These are phyloP conservation scores for Wickerhamiella pararugosa DNA, from an alignment of 1,139 yeast genomes.

Conservation along the genomic window DNA sequence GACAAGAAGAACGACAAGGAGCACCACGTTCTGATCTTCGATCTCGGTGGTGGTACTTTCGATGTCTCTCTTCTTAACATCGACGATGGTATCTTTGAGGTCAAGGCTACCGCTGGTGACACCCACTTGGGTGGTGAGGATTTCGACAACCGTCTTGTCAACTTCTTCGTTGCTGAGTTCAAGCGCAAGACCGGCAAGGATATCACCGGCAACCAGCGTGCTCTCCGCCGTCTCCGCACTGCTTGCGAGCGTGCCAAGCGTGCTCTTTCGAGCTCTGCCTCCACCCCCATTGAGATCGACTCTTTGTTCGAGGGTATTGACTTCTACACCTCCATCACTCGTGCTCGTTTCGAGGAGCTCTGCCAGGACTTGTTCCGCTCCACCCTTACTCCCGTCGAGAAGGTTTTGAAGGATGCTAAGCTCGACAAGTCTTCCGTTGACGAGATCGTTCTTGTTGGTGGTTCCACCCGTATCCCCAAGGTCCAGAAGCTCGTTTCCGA, in stretches of 20 bases:
- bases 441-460: conserved; percentile 98
- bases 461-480: conserved; percentile 99
- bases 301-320: conserved; percentile 93
- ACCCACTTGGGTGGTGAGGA: conserved; percentile 99
- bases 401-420: conserved; percentile 93
- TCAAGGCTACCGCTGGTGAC: conserved; percentile 99
- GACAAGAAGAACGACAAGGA: conserved; percentile 82
- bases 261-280: conserved; percentile 92
- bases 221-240: conserved; percentile 95
- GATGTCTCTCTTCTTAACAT: conserved; percentile 94
- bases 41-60: conserved; percentile 98
- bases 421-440: conserved; percentile 76
- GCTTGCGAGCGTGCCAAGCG: conserved; percentile 99
- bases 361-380: conserved; percentile 92
- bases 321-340: conserved; percentile 90
- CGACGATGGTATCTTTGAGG: conserved; percentile 98
- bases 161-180: conserved; percentile 89
- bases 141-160: conserved; percentile 92
- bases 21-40: conserved; percentile 77
- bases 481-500: conserved; percentile 94
- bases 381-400: conserved; percentile 94
- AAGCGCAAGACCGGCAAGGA: conserved; percentile 93
- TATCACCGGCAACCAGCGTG: conserved; percentile 84
- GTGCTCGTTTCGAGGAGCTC: conserved; percentile 98
- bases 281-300: conserved; percentile 94